Conservation (phyloP, 345 rosid species). For the Syzygium jambos region DNA sequence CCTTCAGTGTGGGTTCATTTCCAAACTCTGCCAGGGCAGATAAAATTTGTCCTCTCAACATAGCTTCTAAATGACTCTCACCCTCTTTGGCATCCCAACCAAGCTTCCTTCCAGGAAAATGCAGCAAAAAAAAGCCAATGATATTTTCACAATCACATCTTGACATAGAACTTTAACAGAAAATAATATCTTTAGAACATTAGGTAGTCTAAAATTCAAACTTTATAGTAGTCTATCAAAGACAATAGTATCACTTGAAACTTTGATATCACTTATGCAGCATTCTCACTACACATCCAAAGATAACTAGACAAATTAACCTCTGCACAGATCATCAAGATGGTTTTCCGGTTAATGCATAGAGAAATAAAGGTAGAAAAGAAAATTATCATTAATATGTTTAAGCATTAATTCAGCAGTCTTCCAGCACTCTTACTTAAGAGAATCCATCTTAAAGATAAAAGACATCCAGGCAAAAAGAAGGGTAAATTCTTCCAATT, state of each 20-base stretch:
- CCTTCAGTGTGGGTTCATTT: constrained; percentile 53
- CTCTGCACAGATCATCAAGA: neutral
- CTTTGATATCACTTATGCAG: neutral
- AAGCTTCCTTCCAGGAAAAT: constrained; percentile 44
- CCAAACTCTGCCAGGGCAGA: constrained; percentile 71
- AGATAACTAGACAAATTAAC: neutral
- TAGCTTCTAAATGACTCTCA: constrained; percentile 85
- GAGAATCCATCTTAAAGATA: neutral
- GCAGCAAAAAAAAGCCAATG: neutral
- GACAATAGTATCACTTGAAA: neutral
- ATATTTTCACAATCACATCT: neutral
- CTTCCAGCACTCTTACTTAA: neutral
- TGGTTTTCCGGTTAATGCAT: neutral
- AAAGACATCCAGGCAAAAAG: neutral
- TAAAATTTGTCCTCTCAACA: constrained; percentile 90
- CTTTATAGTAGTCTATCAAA: neutral
- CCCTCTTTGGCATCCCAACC: constrained; percentile 89
- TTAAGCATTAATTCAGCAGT: neutral
- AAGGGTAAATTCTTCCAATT: neutral
- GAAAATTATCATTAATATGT: neutral
- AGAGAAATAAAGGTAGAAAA: neutral
- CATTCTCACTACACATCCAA: neutral
- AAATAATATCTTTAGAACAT: neutral
- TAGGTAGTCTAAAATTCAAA: neutral
- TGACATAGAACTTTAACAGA: neutral